Base-by-base conservation (phyloP, 139 green algal genomes). In the Limnomonas spitsbergensis region DNA sequence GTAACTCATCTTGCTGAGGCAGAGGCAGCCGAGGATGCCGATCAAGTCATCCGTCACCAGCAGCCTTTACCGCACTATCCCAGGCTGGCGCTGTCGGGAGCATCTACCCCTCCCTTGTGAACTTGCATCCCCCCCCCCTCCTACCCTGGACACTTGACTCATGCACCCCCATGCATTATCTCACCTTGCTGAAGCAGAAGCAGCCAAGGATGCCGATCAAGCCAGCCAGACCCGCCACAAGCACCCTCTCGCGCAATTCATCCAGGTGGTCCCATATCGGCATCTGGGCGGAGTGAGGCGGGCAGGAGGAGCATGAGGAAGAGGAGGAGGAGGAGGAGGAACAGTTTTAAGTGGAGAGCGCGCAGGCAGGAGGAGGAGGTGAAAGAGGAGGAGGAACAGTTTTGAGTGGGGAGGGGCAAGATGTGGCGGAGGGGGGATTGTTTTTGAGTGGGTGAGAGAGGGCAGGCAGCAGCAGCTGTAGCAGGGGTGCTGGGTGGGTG, bases 241-340 rank as follows among this genome's bases (percentile, higher is more conserved):
- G 53, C 26, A 98, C 90, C 2, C 95, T 86, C 78, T 97, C 91
- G 0, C 94, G 80, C 73, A 99, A 88, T 87, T 99, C 95, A 26
- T 88, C 83, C 53, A 88, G 39, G 36, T 88, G 83, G 83, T 99
- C 96, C 95, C 95, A 98, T 34, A 99, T 96, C 2, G 90, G 90
- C 94, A 98, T 98, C 67, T 87, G 38, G 34, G 71, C 40, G 69
- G 35, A 72, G 9, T n/a, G n/a, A n/a, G n/a, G n/a, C n/a, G n/a
- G 56, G 26, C 56, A 69, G 56, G 56, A 34, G 2, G 3, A 29
- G 42, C 31, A 37, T 69, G 26, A 69, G 56, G 29, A 27, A 4
- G 14, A 27, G 26, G 56, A 4, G 14, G 56, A 54, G 42, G n/a
- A n/a, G n/a, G n/a, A n/a, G n/a, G n/a, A n/a, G n/a, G n/a, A n/a